Conservation (phyloP, 2,329 filamentous ascomycete species). For the Tolypocladium pustulatum region DNA sequence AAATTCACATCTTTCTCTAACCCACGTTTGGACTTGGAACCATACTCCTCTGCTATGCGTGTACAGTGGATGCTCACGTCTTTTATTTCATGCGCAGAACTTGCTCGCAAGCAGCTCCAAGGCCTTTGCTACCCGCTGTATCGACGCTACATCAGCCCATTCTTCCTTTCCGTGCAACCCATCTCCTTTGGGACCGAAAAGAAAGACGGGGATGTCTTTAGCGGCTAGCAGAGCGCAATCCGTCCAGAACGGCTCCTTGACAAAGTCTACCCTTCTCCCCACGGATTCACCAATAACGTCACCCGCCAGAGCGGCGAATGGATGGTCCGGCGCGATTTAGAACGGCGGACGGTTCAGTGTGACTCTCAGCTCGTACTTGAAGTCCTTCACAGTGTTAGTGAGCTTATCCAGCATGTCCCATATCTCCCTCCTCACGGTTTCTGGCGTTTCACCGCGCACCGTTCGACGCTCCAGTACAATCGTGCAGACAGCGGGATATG, state of each 20-base stretch:
- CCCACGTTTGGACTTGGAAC: neutral
- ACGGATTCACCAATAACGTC: slow-evolving; percentile 16
- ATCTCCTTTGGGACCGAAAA: slow-evolving; percentile 36
- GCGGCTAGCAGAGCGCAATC: slow-evolving; percentile 37
- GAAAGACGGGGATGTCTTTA: slow-evolving; percentile 31
- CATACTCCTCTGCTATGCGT: neutral
- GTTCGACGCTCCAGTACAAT: slow-evolving; percentile 39
- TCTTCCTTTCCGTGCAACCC: slow-evolving; percentile 40
- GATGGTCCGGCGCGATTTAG: slow-evolving; percentile 26
- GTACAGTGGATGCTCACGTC: neutral
- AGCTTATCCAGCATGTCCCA: slow-evolving; percentile 23
- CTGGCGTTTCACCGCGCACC: slow-evolving; percentile 28
- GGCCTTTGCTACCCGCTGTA: slow-evolving; percentile 20
- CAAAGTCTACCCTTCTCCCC: slow-evolving; percentile 13
- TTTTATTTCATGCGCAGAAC: slow-evolving; percentile 14
- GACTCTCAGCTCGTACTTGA: slow-evolving; percentile 28
- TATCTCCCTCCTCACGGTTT: slow-evolving; percentile 26
- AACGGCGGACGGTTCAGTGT: slow-evolving; percentile 32
- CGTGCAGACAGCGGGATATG: slow-evolving; percentile 38
- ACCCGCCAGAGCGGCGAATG: slow-evolving; percentile 24
- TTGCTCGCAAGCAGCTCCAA: slow-evolving; percentile 14
- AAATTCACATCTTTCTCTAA: neutral
- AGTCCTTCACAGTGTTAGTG: slow-evolving; percentile 19
- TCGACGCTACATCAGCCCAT: slow-evolving; percentile 33
- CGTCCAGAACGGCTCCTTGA: slow-evolving; percentile 32